Evolutionary conservation across 2,329 filamentous ascomycete genomes (phyloP).

Genomic region (Ramularia endophylla): DNA sequence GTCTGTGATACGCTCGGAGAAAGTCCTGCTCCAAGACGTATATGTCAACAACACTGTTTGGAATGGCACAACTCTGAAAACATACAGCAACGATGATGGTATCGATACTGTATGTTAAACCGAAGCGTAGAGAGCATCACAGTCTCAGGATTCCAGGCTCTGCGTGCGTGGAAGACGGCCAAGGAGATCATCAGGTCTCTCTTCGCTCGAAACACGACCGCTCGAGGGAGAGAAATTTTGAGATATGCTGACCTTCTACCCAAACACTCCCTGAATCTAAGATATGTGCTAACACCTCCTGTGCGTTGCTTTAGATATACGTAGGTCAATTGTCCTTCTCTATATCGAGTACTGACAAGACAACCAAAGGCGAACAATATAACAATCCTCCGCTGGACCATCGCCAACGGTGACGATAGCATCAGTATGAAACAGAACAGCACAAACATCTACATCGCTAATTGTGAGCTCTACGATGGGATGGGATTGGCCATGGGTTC

Average conservation of each 20-base stretch:
- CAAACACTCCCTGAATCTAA: too few species aligned
- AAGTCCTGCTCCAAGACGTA: slow-evolving; percentile 47
- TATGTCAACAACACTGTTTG: slow-evolving; percentile 50
- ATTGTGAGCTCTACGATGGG: slow-evolving; percentile 47
- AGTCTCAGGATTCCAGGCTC: too few species aligned
- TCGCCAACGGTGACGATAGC: slow-evolving; percentile 50
- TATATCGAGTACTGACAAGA: too few species aligned
- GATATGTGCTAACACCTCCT: too few species aligned
- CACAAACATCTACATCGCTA: slow-evolving; percentile 48
- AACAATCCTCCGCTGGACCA: slow-evolving; percentile 46
- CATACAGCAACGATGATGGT: slow-evolving; percentile 40
- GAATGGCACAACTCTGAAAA: slow-evolving; percentile 18
- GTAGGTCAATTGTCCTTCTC: slow-evolving; percentile 13
- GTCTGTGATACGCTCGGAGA: slow-evolving; percentile 46
- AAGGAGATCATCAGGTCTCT: too few species aligned
- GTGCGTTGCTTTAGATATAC: too few species aligned
- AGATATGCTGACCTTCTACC: too few species aligned
- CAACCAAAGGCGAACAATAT: slow-evolving; percentile 42
- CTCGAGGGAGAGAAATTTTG: too few species aligned
- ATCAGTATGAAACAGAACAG: slow-evolving; percentile 52
- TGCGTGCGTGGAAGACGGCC: too few species aligned
- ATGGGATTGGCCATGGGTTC: slow-evolving; percentile 51
- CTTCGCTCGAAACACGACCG: too few species aligned
- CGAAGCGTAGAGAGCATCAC: too few species aligned
- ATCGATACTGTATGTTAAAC: slow-evolving; percentile 52